Conservation (phyloP, 2,329 filamentous ascomycete genomes). For the Colletotrichum sidae region DNA sequence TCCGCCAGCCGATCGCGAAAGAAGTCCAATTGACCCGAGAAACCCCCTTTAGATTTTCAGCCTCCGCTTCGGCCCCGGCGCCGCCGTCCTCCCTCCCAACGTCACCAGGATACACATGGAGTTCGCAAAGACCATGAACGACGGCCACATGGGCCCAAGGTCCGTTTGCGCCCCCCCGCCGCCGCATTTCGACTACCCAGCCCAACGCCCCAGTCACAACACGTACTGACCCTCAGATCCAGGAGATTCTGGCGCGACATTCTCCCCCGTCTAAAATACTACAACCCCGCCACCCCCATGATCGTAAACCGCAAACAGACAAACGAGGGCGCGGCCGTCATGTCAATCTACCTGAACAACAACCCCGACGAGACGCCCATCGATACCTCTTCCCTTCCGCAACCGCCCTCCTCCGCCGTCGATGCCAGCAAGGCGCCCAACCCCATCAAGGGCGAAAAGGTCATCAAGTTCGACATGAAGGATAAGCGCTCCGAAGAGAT, state of each 20-base stretch:
- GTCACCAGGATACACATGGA: slow-evolving; percentile 81
- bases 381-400: slow-evolving; percentile 47
- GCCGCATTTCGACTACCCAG: not conserved
- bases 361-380: slow-evolving; percentile 46
- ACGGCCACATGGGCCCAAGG: slow-evolving; percentile 80
- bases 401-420: slow-evolving; percentile 59
- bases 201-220: too few species aligned
- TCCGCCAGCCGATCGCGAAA: not conserved
- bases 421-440: slow-evolving; percentile 61
- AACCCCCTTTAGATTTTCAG: slow-evolving; percentile 69
- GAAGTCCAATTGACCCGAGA: slow-evolving; percentile 41
- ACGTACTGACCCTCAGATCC: slow-evolving; percentile 42
- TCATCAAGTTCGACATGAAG: slow-evolving; percentile 73
- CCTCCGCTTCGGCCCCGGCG: slow-evolving; percentile 85
- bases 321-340: slow-evolving; percentile 65
- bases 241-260: slow-evolving; percentile 91
- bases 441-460: slow-evolving; percentile 59
- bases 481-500: slow-evolving; percentile 71
- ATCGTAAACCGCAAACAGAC: slow-evolving; percentile 77
- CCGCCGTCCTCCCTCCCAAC: slow-evolving; percentile 81
- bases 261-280: slow-evolving; percentile 90
- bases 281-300: slow-evolving; percentile 90
- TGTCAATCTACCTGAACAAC: slow-evolving; percentile 73
- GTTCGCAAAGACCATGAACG: slow-evolving; percentile 71
- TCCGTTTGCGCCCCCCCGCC: slow-evolving; percentile 51